phyloP scores from a whole-genome alignment of 306 rosid genomes.

The Lathyrus sativus region DNA sequence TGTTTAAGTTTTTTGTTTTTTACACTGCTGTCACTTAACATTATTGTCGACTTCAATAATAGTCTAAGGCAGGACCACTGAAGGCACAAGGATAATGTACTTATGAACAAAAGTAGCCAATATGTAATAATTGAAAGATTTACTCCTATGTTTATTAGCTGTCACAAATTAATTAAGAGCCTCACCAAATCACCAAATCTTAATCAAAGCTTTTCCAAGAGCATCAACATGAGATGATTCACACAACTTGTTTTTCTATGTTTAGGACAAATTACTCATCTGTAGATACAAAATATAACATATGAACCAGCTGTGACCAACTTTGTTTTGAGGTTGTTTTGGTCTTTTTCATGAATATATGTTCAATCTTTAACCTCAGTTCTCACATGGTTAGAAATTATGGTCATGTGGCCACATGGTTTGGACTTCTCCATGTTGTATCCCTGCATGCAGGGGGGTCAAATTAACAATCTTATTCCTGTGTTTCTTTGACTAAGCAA shows the following conservation, averaged over 20 bases:
- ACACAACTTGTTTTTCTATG: slow-evolving; percentile 45
- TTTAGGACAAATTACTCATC: slow-evolving; percentile 51
- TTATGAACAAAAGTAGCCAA: slow-evolving; percentile 48
- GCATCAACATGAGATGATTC: slow-evolving; percentile 54
- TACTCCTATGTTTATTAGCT: slow-evolving; percentile 71
- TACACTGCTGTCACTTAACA: slow-evolving; percentile 52
- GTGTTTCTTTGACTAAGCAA: slow-evolving; percentile 58
- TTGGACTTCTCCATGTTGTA: slow-evolving; percentile 69
- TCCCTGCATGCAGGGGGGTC: slow-evolving; percentile 66
- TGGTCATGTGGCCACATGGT: slow-evolving; percentile 97
- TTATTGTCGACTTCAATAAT: slow-evolving; percentile 65
- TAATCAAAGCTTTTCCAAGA: slow-evolving; percentile 63
- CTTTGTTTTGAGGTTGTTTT: slow-evolving; percentile 46
- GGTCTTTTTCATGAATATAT: slow-evolving; percentile 45
- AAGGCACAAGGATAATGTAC: slow-evolving; percentile 52
- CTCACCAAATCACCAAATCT: slow-evolving; percentile 79
- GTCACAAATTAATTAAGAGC: slow-evolving; percentile 73
- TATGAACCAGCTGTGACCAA: slow-evolving; percentile 43
- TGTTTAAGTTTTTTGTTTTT: slow-evolving; percentile 42
- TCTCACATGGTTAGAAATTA: slow-evolving; percentile 78
- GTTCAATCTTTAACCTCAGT: slow-evolving; percentile 51
- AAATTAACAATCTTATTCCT: slow-evolving; percentile 50
- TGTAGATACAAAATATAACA: slow-evolving; percentile 39
- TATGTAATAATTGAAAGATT: slow-evolving; percentile 66
- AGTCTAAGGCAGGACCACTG: slow-evolving; percentile 58